A percentile compares a stretch with the other conserved stretches of the same genome.
phyloP scores from a whole-genome alignment of 176 grass and related monocot genomes.

The Metroxylon sagu region DNA sequence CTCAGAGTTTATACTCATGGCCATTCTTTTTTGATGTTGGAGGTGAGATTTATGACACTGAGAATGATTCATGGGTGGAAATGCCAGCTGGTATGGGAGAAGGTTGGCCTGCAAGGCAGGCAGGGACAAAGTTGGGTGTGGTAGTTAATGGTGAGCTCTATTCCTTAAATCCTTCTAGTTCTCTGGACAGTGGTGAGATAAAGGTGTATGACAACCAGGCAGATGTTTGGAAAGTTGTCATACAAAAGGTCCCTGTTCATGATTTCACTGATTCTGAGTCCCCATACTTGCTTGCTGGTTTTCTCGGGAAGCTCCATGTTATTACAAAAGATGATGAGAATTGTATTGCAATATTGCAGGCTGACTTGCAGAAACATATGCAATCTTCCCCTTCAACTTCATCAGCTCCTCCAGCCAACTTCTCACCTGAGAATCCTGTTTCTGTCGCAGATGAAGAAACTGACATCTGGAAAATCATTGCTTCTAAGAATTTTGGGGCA shows the following conservation, averaged over 20 bases:
- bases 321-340: too few species aligned
- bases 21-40: conserved; percentile 66
- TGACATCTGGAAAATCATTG: conserved; percentile 48
- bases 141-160: conserved; percentile 55
- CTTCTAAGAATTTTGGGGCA: conserved; percentile 32
- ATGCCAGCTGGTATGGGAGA: conserved; percentile 74
- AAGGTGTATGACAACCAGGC: conserved; percentile 65
- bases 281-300: too few species aligned
- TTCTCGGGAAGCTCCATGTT: too few species aligned
- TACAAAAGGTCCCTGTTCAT: conserved; percentile 30
- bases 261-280: too few species aligned
- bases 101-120: conserved; percentile 80
- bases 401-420: not conserved
- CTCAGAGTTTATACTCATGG: conserved; percentile 79
- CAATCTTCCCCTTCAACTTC: too few species aligned
- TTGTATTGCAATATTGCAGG: too few species aligned
- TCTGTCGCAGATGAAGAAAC: conserved; percentile 15
- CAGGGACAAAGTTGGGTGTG: conserved; percentile 47
- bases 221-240: conserved; percentile 59
- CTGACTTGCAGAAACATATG: too few species aligned
- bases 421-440: conserved; percentile 20
- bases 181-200: conserved; percentile 43
- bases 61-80: conserved; percentile 45
- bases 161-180: conserved; percentile 56
- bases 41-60: conserved; percentile 64